These are phyloP conservation scores for Trichoderma gracile DNA, from an alignment of 2,329 filamentous ascomycete genomes.

Conservation along the genomic window DNA sequence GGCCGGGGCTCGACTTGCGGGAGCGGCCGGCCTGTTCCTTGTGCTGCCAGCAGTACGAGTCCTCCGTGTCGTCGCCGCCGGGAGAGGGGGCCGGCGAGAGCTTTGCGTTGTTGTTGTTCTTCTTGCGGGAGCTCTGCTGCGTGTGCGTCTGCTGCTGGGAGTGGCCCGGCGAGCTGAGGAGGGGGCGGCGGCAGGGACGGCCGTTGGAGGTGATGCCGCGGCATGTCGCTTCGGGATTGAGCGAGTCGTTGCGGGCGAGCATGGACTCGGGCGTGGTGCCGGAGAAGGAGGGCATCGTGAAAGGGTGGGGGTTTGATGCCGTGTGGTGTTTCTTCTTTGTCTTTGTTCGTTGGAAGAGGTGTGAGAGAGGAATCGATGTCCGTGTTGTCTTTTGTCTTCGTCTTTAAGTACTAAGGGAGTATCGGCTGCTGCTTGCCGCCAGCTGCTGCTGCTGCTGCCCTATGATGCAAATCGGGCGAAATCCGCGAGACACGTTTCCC, in stretches of 20 bases:
- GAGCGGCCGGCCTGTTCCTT: slow-evolving; percentile 73
- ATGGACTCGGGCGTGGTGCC: slow-evolving; percentile 74
- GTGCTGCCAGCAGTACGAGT: slow-evolving; percentile 93
- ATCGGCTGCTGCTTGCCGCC: not conserved
- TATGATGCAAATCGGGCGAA: not conserved
- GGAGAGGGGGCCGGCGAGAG: slow-evolving; percentile 25
- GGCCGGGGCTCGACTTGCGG: slow-evolving; percentile 49
- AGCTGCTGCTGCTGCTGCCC: not conserved
- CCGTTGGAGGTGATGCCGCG: slow-evolving; percentile 81
- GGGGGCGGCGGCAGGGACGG: slow-evolving; percentile 75
- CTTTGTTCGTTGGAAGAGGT: slow-evolving; percentile 27
- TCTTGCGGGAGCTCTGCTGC: slow-evolving; percentile 28
- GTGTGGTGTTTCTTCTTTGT: not conserved
- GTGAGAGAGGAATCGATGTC: not conserved
- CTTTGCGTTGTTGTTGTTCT: not conserved
- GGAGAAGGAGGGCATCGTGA: slow-evolving; percentile 40
- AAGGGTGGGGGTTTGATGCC: too few relatives aligned
- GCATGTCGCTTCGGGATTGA: slow-evolving; percentile 80
- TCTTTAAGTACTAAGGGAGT: slow-evolving; percentile 3
- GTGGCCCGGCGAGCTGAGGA: slow-evolving; percentile 39
- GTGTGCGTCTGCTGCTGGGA: slow-evolving; percentile 17
- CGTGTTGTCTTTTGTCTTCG: too few relatives aligned
- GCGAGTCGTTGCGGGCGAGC: slow-evolving; percentile 78
- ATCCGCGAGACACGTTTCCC: not conserved
- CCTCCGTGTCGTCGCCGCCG: slow-evolving; percentile 55